Conservation (phyloP, 2,329 filamentous ascomycete species). For the Aureobasidium uvarum region DNA sequence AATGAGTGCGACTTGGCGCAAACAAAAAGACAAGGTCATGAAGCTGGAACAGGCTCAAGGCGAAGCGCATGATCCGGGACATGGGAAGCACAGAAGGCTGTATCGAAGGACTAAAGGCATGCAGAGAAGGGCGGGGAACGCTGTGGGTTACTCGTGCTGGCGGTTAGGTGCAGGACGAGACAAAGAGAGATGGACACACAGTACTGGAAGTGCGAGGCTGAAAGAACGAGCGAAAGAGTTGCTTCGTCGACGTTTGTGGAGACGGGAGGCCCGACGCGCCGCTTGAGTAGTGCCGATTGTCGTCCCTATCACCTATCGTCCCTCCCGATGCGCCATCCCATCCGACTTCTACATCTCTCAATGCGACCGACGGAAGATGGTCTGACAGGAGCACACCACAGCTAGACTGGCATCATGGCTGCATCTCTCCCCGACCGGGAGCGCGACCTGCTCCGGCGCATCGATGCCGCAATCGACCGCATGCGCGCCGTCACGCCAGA, state of each 20-base stretch:
- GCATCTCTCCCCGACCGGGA: background rate
- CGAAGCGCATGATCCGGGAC: background rate
- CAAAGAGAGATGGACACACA: background rate
- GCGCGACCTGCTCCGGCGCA: constrained; percentile 16
- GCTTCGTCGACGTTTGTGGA: background rate
- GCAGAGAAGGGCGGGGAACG: constrained; percentile 12
- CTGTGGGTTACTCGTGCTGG: background rate
- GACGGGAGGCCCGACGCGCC: background rate
- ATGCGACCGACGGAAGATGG: background rate
- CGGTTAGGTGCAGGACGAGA: constrained; percentile 11
- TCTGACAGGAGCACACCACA: constrained; percentile 10
- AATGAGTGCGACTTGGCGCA: background rate
- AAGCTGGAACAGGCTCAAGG: background rate
- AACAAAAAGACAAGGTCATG: background rate
- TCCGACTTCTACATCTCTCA: constrained; percentile 1
- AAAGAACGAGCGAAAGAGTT: background rate
- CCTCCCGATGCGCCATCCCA: background rate
- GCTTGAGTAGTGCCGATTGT: constrained; percentile 8
- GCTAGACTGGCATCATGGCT: constrained; percentile 15
- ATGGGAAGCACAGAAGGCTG: constrained; percentile 11
- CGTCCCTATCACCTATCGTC: background rate
- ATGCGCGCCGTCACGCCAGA: constrained; percentile 45
- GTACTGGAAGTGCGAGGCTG: background rate
- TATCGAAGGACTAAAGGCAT: constrained; percentile 8
- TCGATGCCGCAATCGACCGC: constrained; percentile 46